Conservation (phyloP, 306 rosid genomes). For the Gynostemma pentaphyllum region DNA sequence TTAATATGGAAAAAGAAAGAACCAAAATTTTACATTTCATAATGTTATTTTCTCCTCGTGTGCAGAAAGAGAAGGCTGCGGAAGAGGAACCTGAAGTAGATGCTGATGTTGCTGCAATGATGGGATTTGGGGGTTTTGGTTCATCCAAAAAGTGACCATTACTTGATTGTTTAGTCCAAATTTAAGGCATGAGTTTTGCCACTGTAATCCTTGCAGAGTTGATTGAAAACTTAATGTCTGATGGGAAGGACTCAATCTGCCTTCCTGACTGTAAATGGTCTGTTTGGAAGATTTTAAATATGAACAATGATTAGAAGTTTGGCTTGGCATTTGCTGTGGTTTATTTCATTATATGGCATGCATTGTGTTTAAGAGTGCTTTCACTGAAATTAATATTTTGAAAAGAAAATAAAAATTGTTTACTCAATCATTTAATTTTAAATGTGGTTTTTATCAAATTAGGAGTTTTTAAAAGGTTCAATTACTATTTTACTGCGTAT, state of each 20-base stretch:
- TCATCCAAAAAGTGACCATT: slow-evolving; percentile 56
- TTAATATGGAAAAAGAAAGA: background rate
- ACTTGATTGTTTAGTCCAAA: background rate
- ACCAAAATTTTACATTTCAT: too few relatives aligned
- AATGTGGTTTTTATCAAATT: too few relatives aligned
- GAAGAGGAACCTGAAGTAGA: slow-evolving; percentile 78
- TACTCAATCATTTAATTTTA: too few relatives aligned
- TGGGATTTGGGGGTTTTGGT: slow-evolving; percentile 95
- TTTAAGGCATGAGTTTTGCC: slow-evolving; percentile 12
- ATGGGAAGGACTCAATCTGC: background rate
- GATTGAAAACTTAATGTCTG: background rate
- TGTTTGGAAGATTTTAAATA: background rate
- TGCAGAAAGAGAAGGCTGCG: slow-evolving; percentile 68
- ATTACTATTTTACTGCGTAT: too few relatives aligned
- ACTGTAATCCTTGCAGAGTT: background rate
- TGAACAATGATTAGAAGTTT: slow-evolving; percentile 1
- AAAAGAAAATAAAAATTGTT: too few relatives aligned
- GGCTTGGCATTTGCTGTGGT: background rate
- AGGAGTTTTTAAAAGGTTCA: too few relatives aligned
- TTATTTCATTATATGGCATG: background rate
- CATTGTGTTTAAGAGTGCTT: too few relatives aligned
- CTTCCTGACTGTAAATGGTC: background rate
- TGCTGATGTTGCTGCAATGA: slow-evolving; percentile 90
- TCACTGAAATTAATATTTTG: too few relatives aligned
- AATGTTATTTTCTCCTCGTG: background rate